phyloP scores from a whole-genome alignment of 805 yeast species.

The Ogataea ramenticola region DNA sequence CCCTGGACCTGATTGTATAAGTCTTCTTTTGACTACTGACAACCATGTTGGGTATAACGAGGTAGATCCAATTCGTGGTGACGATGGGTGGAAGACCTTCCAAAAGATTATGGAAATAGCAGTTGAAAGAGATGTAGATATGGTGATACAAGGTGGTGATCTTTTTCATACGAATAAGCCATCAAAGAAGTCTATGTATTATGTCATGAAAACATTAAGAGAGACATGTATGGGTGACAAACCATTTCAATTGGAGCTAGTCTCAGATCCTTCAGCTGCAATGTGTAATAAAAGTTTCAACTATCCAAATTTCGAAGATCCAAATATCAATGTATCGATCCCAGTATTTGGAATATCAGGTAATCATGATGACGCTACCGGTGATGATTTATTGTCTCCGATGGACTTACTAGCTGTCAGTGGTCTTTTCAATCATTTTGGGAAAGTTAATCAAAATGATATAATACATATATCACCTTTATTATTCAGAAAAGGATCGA shows the following conservation, averaged over 20 bases:
- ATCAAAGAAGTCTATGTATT: constrained; percentile 74
- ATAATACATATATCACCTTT: constrained; percentile 69
- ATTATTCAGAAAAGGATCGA: constrained; percentile 72
- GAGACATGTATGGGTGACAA: constrained; percentile 73
- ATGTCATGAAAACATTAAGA: constrained; percentile 68
- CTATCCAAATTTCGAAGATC: constrained; percentile 82
- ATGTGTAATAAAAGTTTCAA: constrained; percentile 55
- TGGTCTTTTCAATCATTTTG: constrained; percentile 87
- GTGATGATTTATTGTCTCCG: constrained; percentile 75
- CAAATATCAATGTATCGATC: constrained; percentile 77
- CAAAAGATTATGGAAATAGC: constrained; percentile 77
- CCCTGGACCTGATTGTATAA: constrained; percentile 26
- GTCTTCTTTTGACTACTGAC: constrained; percentile 83
- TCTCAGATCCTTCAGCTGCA: constrained; percentile 68
- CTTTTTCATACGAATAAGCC: constrained; percentile 89
- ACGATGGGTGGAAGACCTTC: constrained; percentile 84
- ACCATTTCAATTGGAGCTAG: constrained; percentile 77
- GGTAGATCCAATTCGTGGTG: constrained; percentile 81
- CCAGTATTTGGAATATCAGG: constrained; percentile 94
- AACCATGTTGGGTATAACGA: constrained; percentile 95
- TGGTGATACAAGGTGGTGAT: constrained; percentile 90
- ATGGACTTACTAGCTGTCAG: constrained; percentile 75
- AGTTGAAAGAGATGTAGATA: constrained; percentile 62
- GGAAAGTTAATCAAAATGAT: constrained; percentile 71
- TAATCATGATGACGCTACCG: constrained; percentile 95